Evolutionary conservation across 345 rosid genomes (phyloP).

Genomic region (Pseudoturritis turrita): DNA sequence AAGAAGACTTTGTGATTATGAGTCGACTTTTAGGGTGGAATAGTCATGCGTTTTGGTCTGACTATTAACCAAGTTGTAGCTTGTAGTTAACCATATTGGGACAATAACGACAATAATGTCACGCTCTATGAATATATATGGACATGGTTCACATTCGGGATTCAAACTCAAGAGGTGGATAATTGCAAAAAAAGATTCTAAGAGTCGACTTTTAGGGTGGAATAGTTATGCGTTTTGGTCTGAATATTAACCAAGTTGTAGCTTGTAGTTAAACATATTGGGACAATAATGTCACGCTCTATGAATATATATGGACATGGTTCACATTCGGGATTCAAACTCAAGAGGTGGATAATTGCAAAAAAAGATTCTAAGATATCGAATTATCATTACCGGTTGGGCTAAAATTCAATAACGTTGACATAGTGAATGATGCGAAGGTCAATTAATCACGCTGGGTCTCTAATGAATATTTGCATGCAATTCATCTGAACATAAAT

Average conservation of each 20-base stretch:
- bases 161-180: constrained; percentile 11
- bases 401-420: neutral
- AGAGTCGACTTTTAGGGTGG: neutral
- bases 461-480: neutral
- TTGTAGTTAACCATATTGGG: neutral
- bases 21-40: neutral
- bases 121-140: neutral
- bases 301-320: neutral
- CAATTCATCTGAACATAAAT: no score
- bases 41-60: constrained; percentile 14
- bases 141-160: neutral
- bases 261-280: neutral
- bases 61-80: constrained; percentile 16
- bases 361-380: neutral
- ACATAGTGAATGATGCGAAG: neutral
- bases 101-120: neutral
- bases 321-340: constrained; percentile 4
- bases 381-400: neutral
- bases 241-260: constrained; percentile 21
- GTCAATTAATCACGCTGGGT: neutral
- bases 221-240: constrained; percentile 10
- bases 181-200: neutral
- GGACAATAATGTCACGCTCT: neutral
- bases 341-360: neutral
- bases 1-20: neutral